Evolutionary conservation across 306 rosid genomes (phyloP).

Genomic region (Prunus persica): Prunus_persica_NCBIv2 NC_034012.1:2995501-2996000

Average conservation of each 20-base stretch:
- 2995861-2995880: too few species aligned
- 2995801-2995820: not conserved
- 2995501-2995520: not conserved
- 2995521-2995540: conserved; percentile 1
- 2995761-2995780: not conserved
- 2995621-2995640: not conserved
- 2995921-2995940: too few species aligned
- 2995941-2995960: too few species aligned
- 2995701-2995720: not conserved
- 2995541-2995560: not conserved
- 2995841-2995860: too few species aligned
- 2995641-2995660: not conserved
- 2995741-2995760: not conserved
- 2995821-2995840: not conserved
- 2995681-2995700: not conserved
- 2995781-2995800: not conserved
- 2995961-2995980: too few species aligned
- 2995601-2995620: not conserved
- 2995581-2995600: not conserved
- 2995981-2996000: not conserved
- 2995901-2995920: too few species aligned
- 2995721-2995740: not conserved
- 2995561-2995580: conserved; percentile 1
- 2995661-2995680: not conserved
- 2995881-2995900: too few species aligned